Conservation (phyloP, 2,329 filamentous ascomycete genomes). For the Diaporthe sp. region DNA sequence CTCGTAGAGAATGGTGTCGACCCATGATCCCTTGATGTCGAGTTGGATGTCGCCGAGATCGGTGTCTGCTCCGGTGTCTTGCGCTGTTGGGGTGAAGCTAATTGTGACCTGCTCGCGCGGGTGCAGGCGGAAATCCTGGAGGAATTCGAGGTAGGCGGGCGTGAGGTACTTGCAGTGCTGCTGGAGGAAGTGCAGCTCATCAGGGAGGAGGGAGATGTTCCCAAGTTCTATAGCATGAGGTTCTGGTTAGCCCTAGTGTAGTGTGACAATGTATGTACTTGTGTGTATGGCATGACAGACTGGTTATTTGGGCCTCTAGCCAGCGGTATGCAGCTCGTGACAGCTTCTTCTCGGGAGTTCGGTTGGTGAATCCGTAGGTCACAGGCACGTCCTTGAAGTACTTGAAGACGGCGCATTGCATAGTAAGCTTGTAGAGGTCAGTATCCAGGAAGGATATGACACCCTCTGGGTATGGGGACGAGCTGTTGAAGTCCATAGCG, state of each 20-base stretch:
- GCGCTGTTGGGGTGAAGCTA: constrained; percentile 70
- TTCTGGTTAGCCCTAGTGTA: background rate
- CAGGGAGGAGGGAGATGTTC: constrained; percentile 81
- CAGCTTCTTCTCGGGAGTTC: constrained; percentile 93
- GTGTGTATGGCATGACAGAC: constrained; percentile 60
- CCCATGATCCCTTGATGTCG: constrained; percentile 85
- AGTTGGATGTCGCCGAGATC: constrained; percentile 83
- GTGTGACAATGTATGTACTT: too few relatives aligned
- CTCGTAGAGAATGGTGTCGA: constrained; percentile 97
- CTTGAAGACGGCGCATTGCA: constrained; percentile 97
- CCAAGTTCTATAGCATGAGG: constrained; percentile 74
- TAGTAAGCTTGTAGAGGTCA: constrained; percentile 94
- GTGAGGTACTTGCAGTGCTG: constrained; percentile 85
- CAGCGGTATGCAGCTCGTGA: constrained; percentile 86
- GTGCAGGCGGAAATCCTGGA: constrained; percentile 84
- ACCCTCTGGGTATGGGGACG: constrained; percentile 78
- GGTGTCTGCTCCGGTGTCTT: constrained; percentile 72
- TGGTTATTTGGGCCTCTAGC: constrained; percentile 86
- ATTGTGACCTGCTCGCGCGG: constrained; percentile 85
- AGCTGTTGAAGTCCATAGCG: constrained; percentile 76
- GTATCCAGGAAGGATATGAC: constrained; percentile 88
- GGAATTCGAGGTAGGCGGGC: constrained; percentile 82
- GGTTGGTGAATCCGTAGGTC: constrained; percentile 94
- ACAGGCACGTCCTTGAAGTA: constrained; percentile 88
- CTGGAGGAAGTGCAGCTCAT: constrained; percentile 85